Conservation (phyloP, 2,329 filamentous ascomycete species). For the Pseudogymnoascus sp. region DNA sequence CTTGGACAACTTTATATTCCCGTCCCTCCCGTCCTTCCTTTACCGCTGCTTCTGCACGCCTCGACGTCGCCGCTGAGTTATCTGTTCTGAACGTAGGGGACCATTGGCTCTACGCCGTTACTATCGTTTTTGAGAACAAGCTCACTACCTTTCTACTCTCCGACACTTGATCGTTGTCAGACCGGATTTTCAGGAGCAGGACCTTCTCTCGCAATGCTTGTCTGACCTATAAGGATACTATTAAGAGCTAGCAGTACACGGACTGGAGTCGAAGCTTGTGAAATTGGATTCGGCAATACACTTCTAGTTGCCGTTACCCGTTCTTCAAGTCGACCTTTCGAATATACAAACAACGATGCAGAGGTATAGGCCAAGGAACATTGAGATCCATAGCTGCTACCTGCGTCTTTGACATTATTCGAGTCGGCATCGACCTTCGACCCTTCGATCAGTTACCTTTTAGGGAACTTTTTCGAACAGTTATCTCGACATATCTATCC, state of each 20-base stretch:
- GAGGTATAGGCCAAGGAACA: neutral
- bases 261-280: neutral
- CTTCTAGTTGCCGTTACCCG: neutral
- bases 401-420: neutral
- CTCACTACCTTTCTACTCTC: neutral
- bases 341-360: neutral
- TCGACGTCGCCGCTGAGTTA: constrained; percentile 3
- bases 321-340: neutral
- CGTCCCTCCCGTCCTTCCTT: neutral
- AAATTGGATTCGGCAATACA: neutral
- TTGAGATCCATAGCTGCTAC: neutral
- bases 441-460: neutral
- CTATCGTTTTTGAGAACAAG: neutral
- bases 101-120: neutral
- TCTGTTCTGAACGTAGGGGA: neutral
- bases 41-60: constrained; percentile 1
- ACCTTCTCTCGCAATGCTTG: neutral
- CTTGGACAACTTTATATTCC: constrained; percentile 3
- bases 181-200: neutral
- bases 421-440: neutral
- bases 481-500: neutral
- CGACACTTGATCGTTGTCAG: neutral
- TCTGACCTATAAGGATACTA: constrained; percentile 1
- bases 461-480: neutral
- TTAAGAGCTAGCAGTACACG: neutral